Conservation (phyloP, 345 rosid genomes). For the Aurinia saxatilis region DNA sequence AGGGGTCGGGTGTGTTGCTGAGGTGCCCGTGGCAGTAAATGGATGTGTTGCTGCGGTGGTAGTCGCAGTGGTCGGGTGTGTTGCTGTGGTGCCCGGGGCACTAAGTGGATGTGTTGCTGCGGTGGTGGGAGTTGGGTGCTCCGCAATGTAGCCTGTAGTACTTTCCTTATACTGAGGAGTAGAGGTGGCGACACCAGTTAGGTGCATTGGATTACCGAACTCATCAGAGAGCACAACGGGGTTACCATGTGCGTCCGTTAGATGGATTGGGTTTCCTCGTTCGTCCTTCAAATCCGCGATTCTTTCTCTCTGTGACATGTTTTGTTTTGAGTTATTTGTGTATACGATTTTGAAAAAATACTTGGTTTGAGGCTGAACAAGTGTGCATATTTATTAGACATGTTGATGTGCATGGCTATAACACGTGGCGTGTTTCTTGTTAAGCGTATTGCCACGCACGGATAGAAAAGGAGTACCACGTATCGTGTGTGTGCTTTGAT, state of each 20-base stretch:
- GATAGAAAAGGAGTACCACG: neutral
- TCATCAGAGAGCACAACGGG: constrained; percentile 56
- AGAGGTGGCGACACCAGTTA: constrained; percentile 50
- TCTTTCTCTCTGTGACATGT: too few species aligned
- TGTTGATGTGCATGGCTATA: constrained; percentile 14
- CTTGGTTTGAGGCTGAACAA: neutral
- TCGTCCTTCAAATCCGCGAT: constrained; percentile 65
- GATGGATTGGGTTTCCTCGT: constrained; percentile 43
- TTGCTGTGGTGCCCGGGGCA: neutral
- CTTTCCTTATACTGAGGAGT: neutral
- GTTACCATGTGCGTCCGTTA: constrained; percentile 46
- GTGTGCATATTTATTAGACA: neutral
- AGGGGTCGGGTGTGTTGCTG: neutral
- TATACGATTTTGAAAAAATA: too few species aligned
- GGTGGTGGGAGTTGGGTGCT: neutral
- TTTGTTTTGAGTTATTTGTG: too few species aligned
- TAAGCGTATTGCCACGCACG: constrained; percentile 9
- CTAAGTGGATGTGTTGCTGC: neutral
- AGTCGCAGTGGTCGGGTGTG: neutral
- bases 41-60: neutral
- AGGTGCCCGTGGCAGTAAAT: neutral
- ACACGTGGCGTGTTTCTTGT: constrained; percentile 11
- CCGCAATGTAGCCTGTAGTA: neutral
- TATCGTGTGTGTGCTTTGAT: neutral
- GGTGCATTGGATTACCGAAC: constrained; percentile 49